phyloP scores from a whole-genome alignment of 2,329 filamentous ascomycete genomes.

The Chaetomiaceae sp. region DNA sequence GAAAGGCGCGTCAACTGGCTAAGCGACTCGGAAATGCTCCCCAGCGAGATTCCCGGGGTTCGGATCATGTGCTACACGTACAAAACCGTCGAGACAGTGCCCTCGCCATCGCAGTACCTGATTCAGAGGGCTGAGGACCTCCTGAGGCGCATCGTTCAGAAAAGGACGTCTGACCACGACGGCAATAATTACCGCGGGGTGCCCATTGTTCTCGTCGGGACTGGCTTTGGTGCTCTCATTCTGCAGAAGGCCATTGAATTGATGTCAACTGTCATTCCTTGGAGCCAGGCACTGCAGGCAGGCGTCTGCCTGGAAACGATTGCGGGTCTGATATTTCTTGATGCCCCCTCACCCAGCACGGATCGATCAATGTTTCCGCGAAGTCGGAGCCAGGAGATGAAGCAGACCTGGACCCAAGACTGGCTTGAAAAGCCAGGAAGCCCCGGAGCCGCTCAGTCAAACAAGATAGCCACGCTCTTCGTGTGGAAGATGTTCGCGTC shows the following conservation, averaged over 20 bases:
- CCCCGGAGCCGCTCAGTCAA: no score
- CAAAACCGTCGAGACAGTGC: constrained; percentile 5
- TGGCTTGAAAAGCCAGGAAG: constrained; percentile 2
- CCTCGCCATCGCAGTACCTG: constrained; percentile 8
- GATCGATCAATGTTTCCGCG: constrained; percentile 1
- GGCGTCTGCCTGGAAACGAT: neutral
- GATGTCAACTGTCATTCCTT: no score
- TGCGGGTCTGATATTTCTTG: constrained; percentile 9
- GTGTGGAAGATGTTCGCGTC: constrained; percentile 5
- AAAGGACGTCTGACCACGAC: neutral
- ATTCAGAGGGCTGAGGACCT: constrained; percentile 5
- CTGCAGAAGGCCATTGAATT: constrained; percentile 9
- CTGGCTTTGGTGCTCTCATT: constrained; percentile 12
- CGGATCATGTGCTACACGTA: constrained; percentile 17
- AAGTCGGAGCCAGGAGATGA: constrained; percentile 10
- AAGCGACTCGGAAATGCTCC: constrained; percentile 13
- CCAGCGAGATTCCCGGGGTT: constrained; percentile 7
- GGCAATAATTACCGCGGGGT: constrained; percentile 12
- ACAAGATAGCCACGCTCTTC: constrained; percentile 10
- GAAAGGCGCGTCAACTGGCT: constrained; percentile 15
- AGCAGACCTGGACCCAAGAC: constrained; percentile 13
- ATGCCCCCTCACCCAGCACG: constrained; percentile 2
- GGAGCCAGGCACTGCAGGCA: neutral
- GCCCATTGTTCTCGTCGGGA: constrained; percentile 7
- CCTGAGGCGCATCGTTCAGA: neutral